Percentiles rank a stretch among this genome's conserved stretches.
Evolutionary conservation across 345 rosid genomes (phyloP).

Genomic region (Brassica incana): DNA sequence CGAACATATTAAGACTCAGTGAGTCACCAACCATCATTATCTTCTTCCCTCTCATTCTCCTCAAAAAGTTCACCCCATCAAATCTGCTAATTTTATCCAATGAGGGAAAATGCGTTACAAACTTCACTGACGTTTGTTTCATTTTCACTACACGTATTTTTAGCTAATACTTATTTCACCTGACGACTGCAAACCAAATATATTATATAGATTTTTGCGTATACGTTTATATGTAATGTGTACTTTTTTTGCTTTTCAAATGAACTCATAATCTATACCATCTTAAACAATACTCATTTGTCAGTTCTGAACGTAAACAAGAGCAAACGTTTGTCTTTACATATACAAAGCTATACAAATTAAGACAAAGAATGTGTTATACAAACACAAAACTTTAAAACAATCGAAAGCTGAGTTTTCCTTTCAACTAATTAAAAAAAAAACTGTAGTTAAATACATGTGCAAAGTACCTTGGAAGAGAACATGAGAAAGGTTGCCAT

Average conservation of each 20-base stretch:
- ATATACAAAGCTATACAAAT: neutral
- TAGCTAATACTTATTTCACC: neutral
- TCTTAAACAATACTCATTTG: neutral
- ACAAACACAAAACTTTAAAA: neutral
- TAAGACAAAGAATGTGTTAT: neutral
- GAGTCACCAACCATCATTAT: conserved; percentile 99
- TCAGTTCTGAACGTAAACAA: neutral
- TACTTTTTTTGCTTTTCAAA: neutral
- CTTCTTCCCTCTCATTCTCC: conserved; percentile 87
- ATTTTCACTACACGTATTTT: neutral
- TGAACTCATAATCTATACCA: neutral
- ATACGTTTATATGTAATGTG: neutral
- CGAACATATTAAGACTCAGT: conserved; percentile 76
- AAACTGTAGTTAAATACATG: neutral
- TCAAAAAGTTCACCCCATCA: conserved; percentile 66
- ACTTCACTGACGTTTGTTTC: neutral
- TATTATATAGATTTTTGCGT: neutral
- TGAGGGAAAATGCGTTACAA: neutral
- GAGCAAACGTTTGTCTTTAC: neutral
- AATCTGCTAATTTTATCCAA: conserved; percentile 49
- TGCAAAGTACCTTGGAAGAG: conserved; percentile 58
- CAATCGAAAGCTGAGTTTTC: neutral
- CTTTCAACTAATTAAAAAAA: neutral
- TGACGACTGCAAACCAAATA: neutral
- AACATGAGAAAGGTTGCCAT: conserved; percentile 74